Percentiles rank a stretch among this genome's conserved stretches.
phyloP scores from a whole-genome alignment of 2,329 filamentous ascomycete species.

The Botryotinia convoluta region DNA sequence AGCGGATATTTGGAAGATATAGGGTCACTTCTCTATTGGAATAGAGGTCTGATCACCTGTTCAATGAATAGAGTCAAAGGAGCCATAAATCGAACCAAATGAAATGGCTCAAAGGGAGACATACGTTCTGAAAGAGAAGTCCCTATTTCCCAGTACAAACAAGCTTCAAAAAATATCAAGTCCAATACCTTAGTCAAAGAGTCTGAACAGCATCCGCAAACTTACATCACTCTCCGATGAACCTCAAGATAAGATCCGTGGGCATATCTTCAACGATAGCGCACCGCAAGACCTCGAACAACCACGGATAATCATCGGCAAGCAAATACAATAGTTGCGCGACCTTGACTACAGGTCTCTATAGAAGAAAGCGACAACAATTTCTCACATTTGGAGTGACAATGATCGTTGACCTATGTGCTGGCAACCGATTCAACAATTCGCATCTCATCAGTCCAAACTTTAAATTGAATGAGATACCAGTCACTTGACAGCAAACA shows the following conservation, averaged over 20 bases:
- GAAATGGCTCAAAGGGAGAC: no score
- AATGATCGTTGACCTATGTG: no score
- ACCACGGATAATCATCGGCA: background rate
- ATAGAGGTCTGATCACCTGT: background rate
- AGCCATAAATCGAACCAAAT: no score
- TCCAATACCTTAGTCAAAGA: background rate
- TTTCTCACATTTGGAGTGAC: no score
- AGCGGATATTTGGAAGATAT: no score
- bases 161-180: background rate
- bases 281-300: background rate
- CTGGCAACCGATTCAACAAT: background rate
- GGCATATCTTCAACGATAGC: background rate
- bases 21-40: background rate
- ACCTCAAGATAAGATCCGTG: background rate
- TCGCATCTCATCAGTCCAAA: background rate
- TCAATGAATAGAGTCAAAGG: no score
- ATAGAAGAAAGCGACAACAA: background rate
- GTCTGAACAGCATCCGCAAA: background rate
- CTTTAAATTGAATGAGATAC: background rate
- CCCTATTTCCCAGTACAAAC: background rate
- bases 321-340: background rate
- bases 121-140: background rate
- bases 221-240: background rate
- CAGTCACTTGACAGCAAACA: background rate
- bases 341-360: background rate